Conservation (phyloP, 768 basidiomycete species). For the Plicaturopsis crispa region DNA sequence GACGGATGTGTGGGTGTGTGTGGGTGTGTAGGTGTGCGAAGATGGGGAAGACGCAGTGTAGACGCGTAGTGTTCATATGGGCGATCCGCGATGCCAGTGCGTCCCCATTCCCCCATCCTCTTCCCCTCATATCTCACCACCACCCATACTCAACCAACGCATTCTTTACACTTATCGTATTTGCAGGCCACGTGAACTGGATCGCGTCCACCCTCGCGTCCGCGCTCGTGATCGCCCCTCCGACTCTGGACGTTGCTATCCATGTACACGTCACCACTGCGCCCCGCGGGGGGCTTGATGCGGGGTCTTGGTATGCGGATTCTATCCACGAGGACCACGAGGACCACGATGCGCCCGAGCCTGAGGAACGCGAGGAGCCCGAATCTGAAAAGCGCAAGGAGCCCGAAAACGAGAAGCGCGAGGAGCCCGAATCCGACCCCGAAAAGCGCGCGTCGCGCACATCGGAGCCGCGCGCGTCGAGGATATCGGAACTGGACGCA, state of each 20-base stretch:
- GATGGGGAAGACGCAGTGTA: conserved; percentile 18
- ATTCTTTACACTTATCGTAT: not conserved
- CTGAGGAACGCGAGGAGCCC: no score
- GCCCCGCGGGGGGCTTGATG: no score
- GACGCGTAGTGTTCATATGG: conserved; percentile 35
- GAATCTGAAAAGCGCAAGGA: no score
- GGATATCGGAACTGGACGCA: no score
- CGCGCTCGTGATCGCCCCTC: conserved; percentile 6
- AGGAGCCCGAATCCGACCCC: no score
- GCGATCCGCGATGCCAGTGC: conserved; percentile 29
- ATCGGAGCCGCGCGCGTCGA: no score
- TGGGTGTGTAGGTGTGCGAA: conserved; percentile 8
- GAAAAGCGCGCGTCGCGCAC: no score
- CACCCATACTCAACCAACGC: no score
- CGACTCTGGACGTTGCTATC: conserved; percentile 5
- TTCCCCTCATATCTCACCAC: not conserved
- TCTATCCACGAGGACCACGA: no score
- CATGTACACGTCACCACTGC: conserved; percentile 5
- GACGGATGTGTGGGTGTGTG: not conserved
- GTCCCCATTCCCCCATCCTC: conserved; percentile 2
- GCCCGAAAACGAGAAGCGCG: no score
- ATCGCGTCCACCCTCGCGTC: conserved; percentile 18
- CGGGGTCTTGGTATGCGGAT: no score
- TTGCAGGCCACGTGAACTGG: conserved; percentile 20
- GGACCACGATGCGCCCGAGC: no score